Conservation (phyloP, 345 rosid genomes). For the Citrus sp. region DNA sequence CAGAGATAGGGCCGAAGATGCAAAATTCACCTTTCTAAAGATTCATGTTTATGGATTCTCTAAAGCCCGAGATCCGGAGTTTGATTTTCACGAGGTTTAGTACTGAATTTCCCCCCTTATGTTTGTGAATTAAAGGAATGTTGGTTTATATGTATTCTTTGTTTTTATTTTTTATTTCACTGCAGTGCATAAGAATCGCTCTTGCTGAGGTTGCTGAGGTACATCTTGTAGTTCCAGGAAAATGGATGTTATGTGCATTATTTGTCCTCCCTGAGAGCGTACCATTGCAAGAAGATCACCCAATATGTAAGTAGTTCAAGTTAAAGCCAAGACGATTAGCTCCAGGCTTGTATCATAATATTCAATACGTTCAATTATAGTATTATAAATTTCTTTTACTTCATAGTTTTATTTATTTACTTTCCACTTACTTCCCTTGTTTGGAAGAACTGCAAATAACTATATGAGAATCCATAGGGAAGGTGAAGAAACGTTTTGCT, state of each 20-base stretch:
- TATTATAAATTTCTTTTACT: not conserved
- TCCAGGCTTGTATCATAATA: not conserved
- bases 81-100: slow-evolving; percentile 31
- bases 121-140: not conserved
- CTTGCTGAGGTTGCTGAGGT: slow-evolving; percentile 70
- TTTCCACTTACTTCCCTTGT: too few relatives aligned
- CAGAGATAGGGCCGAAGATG: slow-evolving; percentile 36
- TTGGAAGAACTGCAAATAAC: not conserved
- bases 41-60: slow-evolving; percentile 95
- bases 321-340: not conserved
- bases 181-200: slow-evolving; percentile 77
- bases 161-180: not conserved
- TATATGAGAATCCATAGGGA: not conserved
- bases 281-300: slow-evolving; percentile 37
- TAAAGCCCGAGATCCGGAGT: slow-evolving; percentile 87
- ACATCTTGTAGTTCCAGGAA: slow-evolving; percentile 82
- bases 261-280: slow-evolving; percentile 66
- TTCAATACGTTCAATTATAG: not conserved
- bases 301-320: slow-evolving; percentile 6
- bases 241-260: slow-evolving; percentile 89
- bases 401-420: not conserved
- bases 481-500: not conserved
- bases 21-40: slow-evolving; percentile 43
- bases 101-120: too few relatives aligned
- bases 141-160: not conserved